A percentile compares a stretch with the other conserved stretches of the same genome.
Evolutionary conservation across 2,329 filamentous ascomycete genomes (phyloP).

Genomic region (Ophiocordyceps camponoti-saundersi): DNA sequence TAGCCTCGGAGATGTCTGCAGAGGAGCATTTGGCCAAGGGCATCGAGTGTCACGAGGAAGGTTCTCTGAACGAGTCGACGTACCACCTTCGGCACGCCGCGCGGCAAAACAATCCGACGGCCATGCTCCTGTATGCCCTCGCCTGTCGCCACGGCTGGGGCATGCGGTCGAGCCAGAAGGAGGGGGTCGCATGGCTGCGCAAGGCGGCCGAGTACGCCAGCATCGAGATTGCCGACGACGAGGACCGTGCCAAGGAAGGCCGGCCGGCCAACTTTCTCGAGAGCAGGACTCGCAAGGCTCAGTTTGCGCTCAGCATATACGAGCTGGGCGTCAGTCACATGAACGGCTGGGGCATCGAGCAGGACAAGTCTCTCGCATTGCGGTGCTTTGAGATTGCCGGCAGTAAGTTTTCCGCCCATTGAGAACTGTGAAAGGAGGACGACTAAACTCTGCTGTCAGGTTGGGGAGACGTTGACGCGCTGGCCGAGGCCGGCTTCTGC

Average conservation of each 20-base stretch:
- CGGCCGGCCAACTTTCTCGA: conserved; percentile 49
- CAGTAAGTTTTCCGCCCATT: conserved; percentile 29
- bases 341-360: conserved; percentile 94
- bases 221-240: conserved; percentile 69
- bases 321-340: conserved; percentile 93
- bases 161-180: conserved; percentile 78
- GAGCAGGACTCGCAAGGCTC: conserved; percentile 70
- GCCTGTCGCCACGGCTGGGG: conserved; percentile 96
- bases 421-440: not conserved
- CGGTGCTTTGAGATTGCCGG: conserved; percentile 94
- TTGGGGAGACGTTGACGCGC: conserved; percentile 90
- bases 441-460: conserved; percentile 20
- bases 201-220: conserved; percentile 77
- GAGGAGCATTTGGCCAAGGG: conserved; percentile 86
- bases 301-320: conserved; percentile 91
- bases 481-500: conserved; percentile 90
- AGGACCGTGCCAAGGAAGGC: conserved; percentile 45
- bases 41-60: conserved; percentile 76
- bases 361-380: conserved; percentile 75
- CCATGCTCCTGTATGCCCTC: conserved; percentile 89
- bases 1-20: conserved; percentile 53
- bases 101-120: conserved; percentile 70
- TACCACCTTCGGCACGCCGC: conserved; percentile 89
- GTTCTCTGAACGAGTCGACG: conserved; percentile 80
- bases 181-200: conserved; percentile 82